A percentile compares a stretch with the other conserved stretches of the same genome.
Evolutionary conservation across 1,284 basidiomycete genomes (phyloP).

Genomic region (Ceratobasidium sp.): DNA sequence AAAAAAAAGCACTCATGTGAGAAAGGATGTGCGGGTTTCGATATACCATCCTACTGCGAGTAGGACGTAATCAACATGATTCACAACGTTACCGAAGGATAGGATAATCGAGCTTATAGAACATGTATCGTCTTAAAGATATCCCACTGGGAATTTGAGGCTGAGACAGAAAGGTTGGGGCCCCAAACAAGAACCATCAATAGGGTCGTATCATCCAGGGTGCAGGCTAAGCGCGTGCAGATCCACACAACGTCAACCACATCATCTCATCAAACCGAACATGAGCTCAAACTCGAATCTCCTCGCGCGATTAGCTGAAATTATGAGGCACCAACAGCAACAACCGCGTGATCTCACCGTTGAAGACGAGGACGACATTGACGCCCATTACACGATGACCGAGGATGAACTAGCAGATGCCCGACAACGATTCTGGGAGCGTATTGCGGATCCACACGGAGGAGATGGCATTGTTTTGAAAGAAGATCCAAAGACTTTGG

Average conservation of each 20-base stretch:
- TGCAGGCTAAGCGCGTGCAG: background rate
- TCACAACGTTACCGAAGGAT: constrained; percentile 42
- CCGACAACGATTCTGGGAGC: constrained; percentile 8
- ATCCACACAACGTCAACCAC: background rate
- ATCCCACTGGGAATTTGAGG: too few species aligned
- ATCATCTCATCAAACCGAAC: background rate
- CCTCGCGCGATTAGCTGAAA: constrained; percentile 1
- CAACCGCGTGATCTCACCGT: background rate
- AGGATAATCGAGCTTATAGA: background rate
- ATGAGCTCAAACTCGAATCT: constrained; percentile 14
- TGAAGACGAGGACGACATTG: constrained; percentile 11
- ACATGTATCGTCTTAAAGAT: too few species aligned
- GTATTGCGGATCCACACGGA: constrained; percentile 17
- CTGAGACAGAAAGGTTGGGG: too few species aligned
- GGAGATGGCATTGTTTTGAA: background rate
- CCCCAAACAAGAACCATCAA: too few species aligned
- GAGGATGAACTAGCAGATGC: constrained; percentile 13
- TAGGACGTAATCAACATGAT: constrained; percentile 51
- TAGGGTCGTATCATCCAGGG: background rate
- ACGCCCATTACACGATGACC: constrained; percentile 13
- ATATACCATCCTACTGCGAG: constrained; percentile 50
- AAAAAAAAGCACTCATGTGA: constrained; percentile 48
- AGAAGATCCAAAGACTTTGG: constrained; percentile 35
- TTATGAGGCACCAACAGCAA: constrained; percentile 6
- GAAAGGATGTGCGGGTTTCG: constrained; percentile 55